Percentiles rank a stretch among this genome's conserved stretches.
Conservation (phyloP, 352 stramenopile species). For the Pythium apleroticum region DNA sequence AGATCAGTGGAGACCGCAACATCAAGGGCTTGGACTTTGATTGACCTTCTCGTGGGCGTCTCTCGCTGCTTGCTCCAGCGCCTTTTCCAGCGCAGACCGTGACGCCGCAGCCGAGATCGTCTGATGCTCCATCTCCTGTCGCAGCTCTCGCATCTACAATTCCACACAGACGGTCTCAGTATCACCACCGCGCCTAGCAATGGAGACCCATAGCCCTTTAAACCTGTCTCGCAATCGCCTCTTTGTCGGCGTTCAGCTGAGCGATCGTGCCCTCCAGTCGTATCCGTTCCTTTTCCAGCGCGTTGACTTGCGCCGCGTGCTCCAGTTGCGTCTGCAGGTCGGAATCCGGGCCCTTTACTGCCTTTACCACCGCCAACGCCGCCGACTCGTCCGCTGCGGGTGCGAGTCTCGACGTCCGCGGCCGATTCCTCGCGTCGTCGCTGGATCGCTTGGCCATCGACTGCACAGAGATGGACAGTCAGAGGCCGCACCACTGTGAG, state of each 20-base stretch:
- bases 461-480: background rate
- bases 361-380: background rate
- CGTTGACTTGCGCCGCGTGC: conserved; percentile 1
- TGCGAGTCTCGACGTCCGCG: background rate
- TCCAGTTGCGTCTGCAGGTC: conserved; percentile 14
- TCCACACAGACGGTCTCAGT: background rate
- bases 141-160: background rate
- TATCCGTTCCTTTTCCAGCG: conserved; percentile 22
- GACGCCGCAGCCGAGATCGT: background rate
- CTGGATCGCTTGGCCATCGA: conserved; percentile 1
- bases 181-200: background rate
- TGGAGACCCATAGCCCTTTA: background rate
- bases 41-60: background rate
- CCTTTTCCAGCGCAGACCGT: background rate
- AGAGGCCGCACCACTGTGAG: background rate
- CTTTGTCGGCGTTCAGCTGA: conserved; percentile 6
- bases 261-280: conserved; percentile 12
- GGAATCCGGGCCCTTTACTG: background rate
- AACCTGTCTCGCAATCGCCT: background rate
- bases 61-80: background rate
- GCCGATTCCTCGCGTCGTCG: background rate
- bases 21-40: too few species aligned
- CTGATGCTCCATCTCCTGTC: conserved; percentile 5
- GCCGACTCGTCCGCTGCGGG: background rate
- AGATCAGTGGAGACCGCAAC: background rate